Evolutionary conservation across 306 rosid species (phyloP), one percentile per base, ranked within the genome.

Genomic region (Hippophae tibetana): DNA sequence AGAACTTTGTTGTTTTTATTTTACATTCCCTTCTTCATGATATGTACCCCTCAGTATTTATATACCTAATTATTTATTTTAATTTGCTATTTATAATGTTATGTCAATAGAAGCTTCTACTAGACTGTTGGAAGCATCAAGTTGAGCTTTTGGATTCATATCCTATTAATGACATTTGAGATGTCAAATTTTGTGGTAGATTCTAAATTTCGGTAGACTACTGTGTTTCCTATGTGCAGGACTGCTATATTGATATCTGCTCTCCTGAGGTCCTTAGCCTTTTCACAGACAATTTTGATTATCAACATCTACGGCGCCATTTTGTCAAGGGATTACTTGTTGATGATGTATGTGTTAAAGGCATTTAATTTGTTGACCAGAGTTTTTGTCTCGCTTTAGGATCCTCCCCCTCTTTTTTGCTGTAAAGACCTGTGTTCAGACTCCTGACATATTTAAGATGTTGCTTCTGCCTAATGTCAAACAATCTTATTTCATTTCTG

Each of bases 271-370:
- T 93, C 76, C 99, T 93, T 52, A 86, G 90, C 78, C 84, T 89
- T 65, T 93, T 93, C 70, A 89, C 95, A 0, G 99, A 93, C 83
- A 93, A 93, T 71, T 93, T 93, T 75, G 99, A 93, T 75, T 93
- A 89, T 73, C 99, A 93, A 79, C 99, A 93, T 80, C 73, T 93
- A 12, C 90, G 99, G 41, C 97, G 99, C 50, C 90, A 93, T 82
- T 93, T 93, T 74, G 87, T 93, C 52, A 93, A 93, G 87, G 99
- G 94, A 52, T 73, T 93, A 85, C 99, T 93, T 55, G 44, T 86
- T 70, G 99, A 93, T 67, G 99, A 93, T 74, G 99, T 88, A 84
- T 13, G 82, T 76, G 13, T 79, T 56, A 52, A 12, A 8, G 27
- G 13, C 38, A 1, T 31, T 47, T 60, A 62, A 67, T 67, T 18